Evolutionary conservation across 495 filamentous ascomycete genomes (phyloP), one percentile per base, ranked within the genome.

Genomic region (Corynascus novoguineensis): DNA sequence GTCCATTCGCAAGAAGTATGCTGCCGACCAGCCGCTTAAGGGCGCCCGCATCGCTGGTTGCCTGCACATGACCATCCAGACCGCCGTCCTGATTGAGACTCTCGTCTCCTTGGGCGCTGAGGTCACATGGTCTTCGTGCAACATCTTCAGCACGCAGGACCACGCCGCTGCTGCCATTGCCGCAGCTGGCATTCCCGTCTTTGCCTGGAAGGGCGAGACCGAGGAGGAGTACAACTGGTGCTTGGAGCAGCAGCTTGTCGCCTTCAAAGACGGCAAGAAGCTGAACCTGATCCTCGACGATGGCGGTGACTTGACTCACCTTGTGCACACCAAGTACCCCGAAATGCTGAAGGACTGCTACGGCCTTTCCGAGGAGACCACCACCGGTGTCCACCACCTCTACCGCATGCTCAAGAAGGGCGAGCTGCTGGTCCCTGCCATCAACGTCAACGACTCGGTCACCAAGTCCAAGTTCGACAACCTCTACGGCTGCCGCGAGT

Each of bases 381-480:
- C 93, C 73, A 98, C 93, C 49, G 93, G 93, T 82, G 93, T 98
- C 67, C 93, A 98, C 86, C 93, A 98, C 80, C 83, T 98, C 44
- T 98, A 97, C 86, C 81, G 84, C 65, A 97, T 97, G 92, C 76
- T 97, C 72, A 97, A 97, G 86, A 83, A 86, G 52, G 82, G 84
- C 72, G 85, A 85, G 73, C 90, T 98, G 61, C 86, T 95, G 50
- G 88, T 95, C 60, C 93, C 93, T 57, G 84, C 95, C 72, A 92
- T 98, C 85, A 98, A 98, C 77, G 93, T 98, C 80, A 98, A 98
- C 80, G 92, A 97, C 83, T 89, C 88, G 59, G 92, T 97, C 69
- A 96, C 93, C 73, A 97, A 97, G 86, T 96, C 90, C 78, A 98
- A 98, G 82, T 98, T 98, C 74, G 93, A 98, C 84, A 98, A 98